These are phyloP conservation scores for Kitagawia praeruptora DNA, from an alignment of 129 eudicot species.

Conservation along the genomic window DNA sequence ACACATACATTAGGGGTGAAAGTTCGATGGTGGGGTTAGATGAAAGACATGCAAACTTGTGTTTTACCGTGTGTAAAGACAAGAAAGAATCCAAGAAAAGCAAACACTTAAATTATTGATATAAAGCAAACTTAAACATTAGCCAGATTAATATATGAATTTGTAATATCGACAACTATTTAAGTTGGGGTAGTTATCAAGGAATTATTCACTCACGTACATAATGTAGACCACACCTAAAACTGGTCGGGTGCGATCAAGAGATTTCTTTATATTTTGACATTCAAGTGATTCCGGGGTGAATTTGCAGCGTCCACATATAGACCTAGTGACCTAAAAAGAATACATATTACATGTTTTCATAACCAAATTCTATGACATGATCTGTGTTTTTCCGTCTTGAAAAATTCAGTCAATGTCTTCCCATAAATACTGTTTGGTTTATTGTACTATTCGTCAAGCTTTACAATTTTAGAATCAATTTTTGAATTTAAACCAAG, in stretches of 20 bases:
- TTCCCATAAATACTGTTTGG: too few relatives aligned
- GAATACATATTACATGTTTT: too few relatives aligned
- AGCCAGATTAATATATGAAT: background rate
- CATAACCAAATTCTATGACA: too few relatives aligned
- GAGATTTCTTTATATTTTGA: background rate
- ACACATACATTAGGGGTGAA: slow-evolving; percentile 2
- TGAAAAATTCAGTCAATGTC: too few relatives aligned
- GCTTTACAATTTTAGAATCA: too few relatives aligned
- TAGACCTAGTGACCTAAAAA: background rate
- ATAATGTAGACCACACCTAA: background rate
- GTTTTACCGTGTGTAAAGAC: slow-evolving; percentile 8
- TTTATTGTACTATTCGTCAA: too few relatives aligned
- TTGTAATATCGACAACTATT: background rate
- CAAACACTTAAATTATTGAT: background rate
- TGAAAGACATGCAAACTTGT: slow-evolving; percentile 26
- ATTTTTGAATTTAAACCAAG: too few relatives aligned
- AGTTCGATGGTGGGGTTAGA: slow-evolving; percentile 31
- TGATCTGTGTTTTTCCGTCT: too few relatives aligned
- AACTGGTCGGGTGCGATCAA: background rate
- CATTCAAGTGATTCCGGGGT: background rate
- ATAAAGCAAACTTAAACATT: background rate
- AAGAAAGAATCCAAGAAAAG: slow-evolving; percentile 39
- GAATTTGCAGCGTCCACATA: too few relatives aligned
- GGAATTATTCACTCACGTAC: background rate
- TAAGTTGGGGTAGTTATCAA: background rate